Evolutionary conservation across 345 rosid species (phyloP).

Genomic region (Rhizophora mangle): DNA sequence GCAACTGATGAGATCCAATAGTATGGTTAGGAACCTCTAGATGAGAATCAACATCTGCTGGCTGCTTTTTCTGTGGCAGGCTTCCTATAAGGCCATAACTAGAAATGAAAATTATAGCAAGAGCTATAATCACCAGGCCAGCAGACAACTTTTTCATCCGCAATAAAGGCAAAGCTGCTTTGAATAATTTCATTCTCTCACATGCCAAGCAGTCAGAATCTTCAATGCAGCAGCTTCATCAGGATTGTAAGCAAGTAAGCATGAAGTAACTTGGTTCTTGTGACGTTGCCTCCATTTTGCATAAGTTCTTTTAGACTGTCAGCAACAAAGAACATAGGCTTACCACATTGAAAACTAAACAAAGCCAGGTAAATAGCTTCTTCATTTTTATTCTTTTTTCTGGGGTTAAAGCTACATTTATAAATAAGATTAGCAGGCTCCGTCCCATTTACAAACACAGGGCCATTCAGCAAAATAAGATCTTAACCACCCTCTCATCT

Average conservation of each 20-base stretch:
- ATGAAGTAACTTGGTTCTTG: neutral
- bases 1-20: slow-evolving; percentile 18
- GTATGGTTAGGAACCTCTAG: slow-evolving; percentile 15
- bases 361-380: neutral
- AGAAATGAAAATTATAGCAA: slow-evolving; percentile 50
- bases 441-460: too few relatives aligned
- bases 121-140: slow-evolving; percentile 56
- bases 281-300: neutral
- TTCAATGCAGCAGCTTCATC: neutral
- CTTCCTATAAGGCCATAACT: slow-evolving; percentile 48
- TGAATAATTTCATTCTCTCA: slow-evolving; percentile 26
- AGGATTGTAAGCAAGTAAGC: neutral
- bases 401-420: too few relatives aligned
- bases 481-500: too few relatives aligned
- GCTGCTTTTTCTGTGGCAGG: slow-evolving; percentile 35
- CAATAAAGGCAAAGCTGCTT: slow-evolving; percentile 30
- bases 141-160: slow-evolving; percentile 77
- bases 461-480: too few relatives aligned
- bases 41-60: slow-evolving; percentile 33
- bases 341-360: neutral
- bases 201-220: neutral
- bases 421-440: too few relatives aligned
- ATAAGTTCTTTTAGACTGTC: neutral
- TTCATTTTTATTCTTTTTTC: too few relatives aligned
- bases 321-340: neutral